phyloP scores from a whole-genome alignment of 768 basidiomycete species.

The Kwoniella sp. region DNA sequence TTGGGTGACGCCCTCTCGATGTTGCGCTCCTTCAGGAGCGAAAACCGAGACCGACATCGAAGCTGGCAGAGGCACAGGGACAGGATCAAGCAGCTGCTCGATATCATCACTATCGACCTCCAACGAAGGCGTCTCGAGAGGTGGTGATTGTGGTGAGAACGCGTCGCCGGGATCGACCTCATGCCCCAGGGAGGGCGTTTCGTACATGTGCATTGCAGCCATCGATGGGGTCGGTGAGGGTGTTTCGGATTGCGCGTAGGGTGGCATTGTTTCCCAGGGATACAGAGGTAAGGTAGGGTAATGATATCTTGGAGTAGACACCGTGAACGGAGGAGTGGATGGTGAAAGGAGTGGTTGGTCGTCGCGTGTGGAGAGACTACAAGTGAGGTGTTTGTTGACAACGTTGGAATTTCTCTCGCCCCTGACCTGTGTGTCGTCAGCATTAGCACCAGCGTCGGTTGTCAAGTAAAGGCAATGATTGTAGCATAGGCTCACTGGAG shows the following conservation, averaged over 20 bases:
- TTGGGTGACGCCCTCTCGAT: not conserved
- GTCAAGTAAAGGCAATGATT: not conserved
- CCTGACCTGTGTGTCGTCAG: no score
- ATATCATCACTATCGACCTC: conserved; percentile 7
- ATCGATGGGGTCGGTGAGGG: not conserved
- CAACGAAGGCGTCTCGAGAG: conserved; percentile 2
- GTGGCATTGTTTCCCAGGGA: conserved; percentile 18
- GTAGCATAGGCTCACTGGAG: not conserved
- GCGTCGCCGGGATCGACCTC: not conserved
- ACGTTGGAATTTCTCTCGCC: no score
- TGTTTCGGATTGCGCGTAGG: conserved; percentile 16
- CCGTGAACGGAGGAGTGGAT: no score
- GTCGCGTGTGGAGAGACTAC: not conserved
- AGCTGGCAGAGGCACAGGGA: not conserved
- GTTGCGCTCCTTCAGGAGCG: not conserved
- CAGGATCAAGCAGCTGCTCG: conserved; percentile 11
- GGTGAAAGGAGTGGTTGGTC: not conserved
- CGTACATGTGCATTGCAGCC: not conserved
- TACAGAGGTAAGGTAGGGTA: no score
- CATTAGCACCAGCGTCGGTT: not conserved
- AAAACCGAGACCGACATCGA: not conserved
- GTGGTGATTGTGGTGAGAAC: conserved; percentile 14
- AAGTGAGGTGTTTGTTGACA: no score
- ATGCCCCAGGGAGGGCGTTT: not conserved
- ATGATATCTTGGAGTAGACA: no score